Percentiles rank a stretch among this genome's conserved stretches.
Evolutionary conservation across 306 rosid species (phyloP).

Genomic region (Castanea sativa): DNA sequence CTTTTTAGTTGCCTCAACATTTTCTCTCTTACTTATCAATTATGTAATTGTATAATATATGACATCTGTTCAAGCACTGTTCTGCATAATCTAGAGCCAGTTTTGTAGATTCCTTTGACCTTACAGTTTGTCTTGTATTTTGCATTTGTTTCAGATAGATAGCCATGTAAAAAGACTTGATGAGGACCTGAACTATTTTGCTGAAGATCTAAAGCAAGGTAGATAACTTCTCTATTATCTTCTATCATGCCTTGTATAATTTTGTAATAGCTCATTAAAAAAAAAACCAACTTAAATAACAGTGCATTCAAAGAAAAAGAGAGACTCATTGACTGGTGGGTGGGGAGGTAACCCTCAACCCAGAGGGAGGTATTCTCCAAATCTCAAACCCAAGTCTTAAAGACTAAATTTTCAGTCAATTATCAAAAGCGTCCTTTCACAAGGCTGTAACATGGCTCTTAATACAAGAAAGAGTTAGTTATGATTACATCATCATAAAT

Average conservation of each 20-base stretch:
- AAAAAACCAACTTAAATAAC: too few species aligned
- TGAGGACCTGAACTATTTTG: constrained; percentile 87
- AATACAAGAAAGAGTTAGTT: too few species aligned
- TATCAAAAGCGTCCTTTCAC: too few species aligned
- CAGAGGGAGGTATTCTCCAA: too few species aligned
- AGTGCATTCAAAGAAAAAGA: too few species aligned
- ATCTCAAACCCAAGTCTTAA: too few species aligned
- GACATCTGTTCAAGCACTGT: not conserved
- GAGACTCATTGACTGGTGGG: too few species aligned
- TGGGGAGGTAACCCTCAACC: too few species aligned
- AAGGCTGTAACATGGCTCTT: too few species aligned
- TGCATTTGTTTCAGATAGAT: constrained; percentile 70
- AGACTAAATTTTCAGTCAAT: too few species aligned
- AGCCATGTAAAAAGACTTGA: constrained; percentile 94
- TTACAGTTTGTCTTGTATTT: constrained; percentile 27
- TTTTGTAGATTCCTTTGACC: not conserved
- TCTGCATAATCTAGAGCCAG: constrained; percentile 5
- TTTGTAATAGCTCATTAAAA: not conserved
- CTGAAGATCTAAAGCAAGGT: constrained; percentile 98
- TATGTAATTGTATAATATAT: not conserved
- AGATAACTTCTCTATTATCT: constrained; percentile 27
- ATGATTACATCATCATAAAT: too few species aligned
- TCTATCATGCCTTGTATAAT: not conserved
- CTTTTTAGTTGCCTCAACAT: not conserved
- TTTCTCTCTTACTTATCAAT: not conserved